Evolutionary conservation across 192 early-diverging fungal genomes (phyloP), one percentile per base, ranked within the genome.

Genomic region (Polychytrium aggregatum): DNA sequence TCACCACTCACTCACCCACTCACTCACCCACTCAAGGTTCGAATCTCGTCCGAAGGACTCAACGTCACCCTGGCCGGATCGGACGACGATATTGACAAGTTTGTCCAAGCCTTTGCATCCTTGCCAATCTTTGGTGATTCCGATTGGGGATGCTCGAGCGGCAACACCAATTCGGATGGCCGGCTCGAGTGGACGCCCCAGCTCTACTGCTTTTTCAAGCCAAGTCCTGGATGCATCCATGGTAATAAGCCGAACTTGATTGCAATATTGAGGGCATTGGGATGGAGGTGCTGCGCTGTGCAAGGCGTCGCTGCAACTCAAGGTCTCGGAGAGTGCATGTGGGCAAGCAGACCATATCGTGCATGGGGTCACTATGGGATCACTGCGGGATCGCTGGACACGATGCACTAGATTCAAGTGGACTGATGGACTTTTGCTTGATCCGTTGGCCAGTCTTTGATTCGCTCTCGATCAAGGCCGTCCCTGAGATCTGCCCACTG

Each of bases 401-500:
- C n/a, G n/a, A n/a, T n/a, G n/a, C n/a, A n/a, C n/a, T n/a, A n/a
- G 24, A 42, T 42, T 42, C 18, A 25, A 21, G 30, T 26, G 6
- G 22, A 22, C 34, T 18, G 34, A 35, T 30, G 13, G 7, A 22
- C 36, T 13, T 47, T n/a, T n/a, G n/a, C n/a, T n/a, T n/a, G n/a
- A n/a, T n/a, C n/a, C n/a, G n/a, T n/a, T n/a, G n/a, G n/a, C 0
- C 25, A 53, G 61, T 77, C 8, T 83, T 83, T 72, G 61, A 63
- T 10, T 63, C 50, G 16, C 43, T 79, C 1, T 74, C 70, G 1
- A 67, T 83, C 51, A 79, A 79, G 41, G 41, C 70, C 0, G 78
- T 81, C 1, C 64, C 71, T 14, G 81, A 83, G 51, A 78, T 83
- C 4, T 83, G 81, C 59, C 81, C 81, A 6, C 52, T 83, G 8